Conservation (phyloP, 306 rosid species). For the Boehmeria nivea region DNA sequence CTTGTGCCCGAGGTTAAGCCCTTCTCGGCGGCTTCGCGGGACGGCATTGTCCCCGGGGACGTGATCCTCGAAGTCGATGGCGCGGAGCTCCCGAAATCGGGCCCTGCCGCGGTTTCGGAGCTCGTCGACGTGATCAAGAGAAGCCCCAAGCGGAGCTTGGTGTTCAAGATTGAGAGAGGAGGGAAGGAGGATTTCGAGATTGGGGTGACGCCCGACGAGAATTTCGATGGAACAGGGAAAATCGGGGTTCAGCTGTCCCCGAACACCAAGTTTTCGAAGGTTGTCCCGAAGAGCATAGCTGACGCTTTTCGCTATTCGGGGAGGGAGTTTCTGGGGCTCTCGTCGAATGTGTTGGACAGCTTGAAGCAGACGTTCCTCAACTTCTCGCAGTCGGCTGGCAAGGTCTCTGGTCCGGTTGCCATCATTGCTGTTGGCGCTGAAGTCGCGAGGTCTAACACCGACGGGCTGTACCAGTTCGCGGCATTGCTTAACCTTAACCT, state of each 20-base stretch:
- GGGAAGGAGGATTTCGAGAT: slow-evolving; percentile 51
- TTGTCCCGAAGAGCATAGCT: slow-evolving; percentile 40
- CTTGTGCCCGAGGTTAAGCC: slow-evolving; percentile 76
- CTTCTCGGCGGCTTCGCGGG: slow-evolving; percentile 88
- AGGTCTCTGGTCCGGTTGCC: slow-evolving; percentile 94
- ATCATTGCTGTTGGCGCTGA: slow-evolving; percentile 94
- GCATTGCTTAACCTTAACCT: slow-evolving; percentile 82
- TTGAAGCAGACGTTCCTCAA: slow-evolving; percentile 72
- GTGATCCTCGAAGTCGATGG: slow-evolving; percentile 75
- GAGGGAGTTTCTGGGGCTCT: slow-evolving; percentile 69
- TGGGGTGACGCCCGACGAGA: slow-evolving; percentile 83
- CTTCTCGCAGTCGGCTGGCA: slow-evolving; percentile 81
- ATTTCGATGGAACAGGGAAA: slow-evolving; percentile 84
- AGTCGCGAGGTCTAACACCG: slow-evolving; percentile 77
- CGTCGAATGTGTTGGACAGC: slow-evolving; percentile 65
- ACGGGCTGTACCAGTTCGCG: slow-evolving; percentile 85
- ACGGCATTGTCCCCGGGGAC: slow-evolving; percentile 82
- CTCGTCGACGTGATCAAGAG: slow-evolving; percentile 67
- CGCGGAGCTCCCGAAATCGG: slow-evolving; percentile 53
- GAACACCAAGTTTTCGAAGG: slow-evolving; percentile 61
- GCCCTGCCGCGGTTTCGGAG: slow-evolving; percentile 62
- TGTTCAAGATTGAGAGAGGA: slow-evolving; percentile 71
- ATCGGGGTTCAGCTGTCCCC: slow-evolving; percentile 95
- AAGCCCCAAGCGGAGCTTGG: slow-evolving; percentile 63
- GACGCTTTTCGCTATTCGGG: slow-evolving; percentile 59